phyloP scores from a whole-genome alignment of 345 rosid genomes.

The Eucalyptus camaldulensis region DNA sequence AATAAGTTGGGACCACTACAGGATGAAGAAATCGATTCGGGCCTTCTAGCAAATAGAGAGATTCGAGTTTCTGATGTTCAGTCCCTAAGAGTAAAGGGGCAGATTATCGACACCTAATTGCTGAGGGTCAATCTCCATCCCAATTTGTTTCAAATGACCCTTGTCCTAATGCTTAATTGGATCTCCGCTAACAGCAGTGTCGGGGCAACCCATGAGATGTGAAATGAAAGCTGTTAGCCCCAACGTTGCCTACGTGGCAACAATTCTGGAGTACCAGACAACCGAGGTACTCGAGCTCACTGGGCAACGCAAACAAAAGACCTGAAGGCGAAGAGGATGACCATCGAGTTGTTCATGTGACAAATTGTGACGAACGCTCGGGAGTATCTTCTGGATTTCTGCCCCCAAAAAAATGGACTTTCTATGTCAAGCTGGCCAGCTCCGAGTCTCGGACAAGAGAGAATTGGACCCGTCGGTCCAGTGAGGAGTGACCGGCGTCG shows the following conservation, averaged over 20 bases:
- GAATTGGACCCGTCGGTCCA: not conserved
- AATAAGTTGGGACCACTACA: not conserved
- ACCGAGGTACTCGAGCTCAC: not conserved
- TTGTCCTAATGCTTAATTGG: not conserved
- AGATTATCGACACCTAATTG: too few species aligned
- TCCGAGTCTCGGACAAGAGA: not conserved
- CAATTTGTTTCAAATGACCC: not conserved
- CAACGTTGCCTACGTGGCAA: not conserved
- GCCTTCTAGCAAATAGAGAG: not conserved
- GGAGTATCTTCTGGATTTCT: not conserved
- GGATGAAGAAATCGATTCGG: not conserved
- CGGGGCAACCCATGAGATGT: not conserved
- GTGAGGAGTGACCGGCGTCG: not conserved
- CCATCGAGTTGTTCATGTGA: not conserved
- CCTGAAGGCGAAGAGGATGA: not conserved
- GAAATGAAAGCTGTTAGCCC: not conserved
- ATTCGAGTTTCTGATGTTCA: not conserved
- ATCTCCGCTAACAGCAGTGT: not conserved
- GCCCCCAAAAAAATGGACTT: not conserved
- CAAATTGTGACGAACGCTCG: not conserved
- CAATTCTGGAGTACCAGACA: not conserved
- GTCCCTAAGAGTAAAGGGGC: not conserved
- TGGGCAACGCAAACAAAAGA: not conserved
- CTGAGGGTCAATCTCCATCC: not conserved
- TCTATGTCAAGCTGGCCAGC: not conserved